Conservation (phyloP, 129 eudicot genomes). For the Saposhnikovia divaricata region DNA sequence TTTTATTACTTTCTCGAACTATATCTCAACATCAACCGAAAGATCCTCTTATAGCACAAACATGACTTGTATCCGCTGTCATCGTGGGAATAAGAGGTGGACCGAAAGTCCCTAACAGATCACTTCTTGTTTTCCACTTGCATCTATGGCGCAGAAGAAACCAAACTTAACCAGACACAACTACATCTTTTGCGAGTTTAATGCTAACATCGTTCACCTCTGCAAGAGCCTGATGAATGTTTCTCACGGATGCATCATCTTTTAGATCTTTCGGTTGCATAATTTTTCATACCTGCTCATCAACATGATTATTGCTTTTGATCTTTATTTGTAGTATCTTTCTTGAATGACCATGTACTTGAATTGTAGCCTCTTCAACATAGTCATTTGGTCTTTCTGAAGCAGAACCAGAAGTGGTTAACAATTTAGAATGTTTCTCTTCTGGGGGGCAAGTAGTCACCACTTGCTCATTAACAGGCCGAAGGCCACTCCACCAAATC, state of each 20-base stretch:
- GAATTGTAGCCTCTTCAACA: neutral
- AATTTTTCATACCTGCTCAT: too few species aligned
- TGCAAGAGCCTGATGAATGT: neutral
- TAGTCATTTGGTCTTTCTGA: neutral
- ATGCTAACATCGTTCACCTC: neutral
- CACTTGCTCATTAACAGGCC: neutral
- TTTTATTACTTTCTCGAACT: conserved; percentile 18
- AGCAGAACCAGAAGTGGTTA: neutral
- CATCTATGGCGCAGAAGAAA: too few species aligned
- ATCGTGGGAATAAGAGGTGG: conserved; percentile 49
- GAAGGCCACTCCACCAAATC: conserved; percentile 33
- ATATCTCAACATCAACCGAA: conserved; percentile 87
- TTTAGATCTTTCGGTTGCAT: too few species aligned
- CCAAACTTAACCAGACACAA: neutral
- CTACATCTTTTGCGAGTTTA: neutral
- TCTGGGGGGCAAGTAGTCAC: neutral
- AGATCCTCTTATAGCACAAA: conserved; percentile 76
- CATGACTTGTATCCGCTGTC: conserved; percentile 77
- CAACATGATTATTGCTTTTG: too few species aligned
- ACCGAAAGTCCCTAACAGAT: conserved; percentile 10
- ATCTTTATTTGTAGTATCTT: neutral
- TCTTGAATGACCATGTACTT: neutral
- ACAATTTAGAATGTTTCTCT: neutral
- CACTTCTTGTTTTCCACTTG: too few species aligned
- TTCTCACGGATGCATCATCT: too few species aligned